phyloP scores from a whole-genome alignment of 2,329 filamentous ascomycete genomes.

The Ceratocystis cubensis region DNA sequence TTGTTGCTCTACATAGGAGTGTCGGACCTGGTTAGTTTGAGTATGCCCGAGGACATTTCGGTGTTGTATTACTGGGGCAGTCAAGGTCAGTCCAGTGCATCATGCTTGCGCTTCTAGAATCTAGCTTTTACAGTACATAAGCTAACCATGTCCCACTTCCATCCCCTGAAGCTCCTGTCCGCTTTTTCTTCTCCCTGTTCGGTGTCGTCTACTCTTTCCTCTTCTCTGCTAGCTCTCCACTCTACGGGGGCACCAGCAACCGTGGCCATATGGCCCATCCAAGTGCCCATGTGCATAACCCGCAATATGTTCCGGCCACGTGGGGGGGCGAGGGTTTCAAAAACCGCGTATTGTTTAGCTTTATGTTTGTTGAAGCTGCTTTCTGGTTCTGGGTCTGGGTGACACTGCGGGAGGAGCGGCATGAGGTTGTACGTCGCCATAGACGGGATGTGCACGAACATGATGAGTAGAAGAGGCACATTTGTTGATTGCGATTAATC shows the following conservation, averaged over 20 bases:
- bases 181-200: constrained; percentile 48
- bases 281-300: constrained; percentile 27
- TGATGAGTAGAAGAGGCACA: constrained; percentile 10
- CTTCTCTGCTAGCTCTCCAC: constrained; percentile 40
- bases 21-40: constrained; percentile 53
- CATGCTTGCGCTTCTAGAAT: too few species aligned
- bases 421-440: constrained; percentile 31
- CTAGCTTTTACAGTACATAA: neutral
- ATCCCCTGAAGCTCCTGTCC: constrained; percentile 42
- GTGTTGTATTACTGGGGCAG: constrained; percentile 52
- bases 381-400: constrained; percentile 80
- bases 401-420: constrained; percentile 54
- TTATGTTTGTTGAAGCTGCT: constrained; percentile 70
- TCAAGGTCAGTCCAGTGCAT: constrained; percentile 42
- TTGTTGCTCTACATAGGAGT: constrained; percentile 50
- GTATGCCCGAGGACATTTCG: constrained; percentile 53
- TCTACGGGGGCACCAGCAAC: constrained; percentile 30
- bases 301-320: constrained; percentile 30
- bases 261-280: constrained; percentile 30
- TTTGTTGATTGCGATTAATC: neutral
- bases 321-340: constrained; percentile 57
- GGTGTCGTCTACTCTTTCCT: constrained; percentile 53
- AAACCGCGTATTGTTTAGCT: constrained; percentile 75
- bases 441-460: constrained; percentile 17
- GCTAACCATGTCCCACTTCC: constrained; percentile 15